A percentile compares a stretch with the other conserved stretches of the same genome.
Conservation (phyloP, 2,329 filamentous ascomycete species). For the Penicillium brasilianum region DNA sequence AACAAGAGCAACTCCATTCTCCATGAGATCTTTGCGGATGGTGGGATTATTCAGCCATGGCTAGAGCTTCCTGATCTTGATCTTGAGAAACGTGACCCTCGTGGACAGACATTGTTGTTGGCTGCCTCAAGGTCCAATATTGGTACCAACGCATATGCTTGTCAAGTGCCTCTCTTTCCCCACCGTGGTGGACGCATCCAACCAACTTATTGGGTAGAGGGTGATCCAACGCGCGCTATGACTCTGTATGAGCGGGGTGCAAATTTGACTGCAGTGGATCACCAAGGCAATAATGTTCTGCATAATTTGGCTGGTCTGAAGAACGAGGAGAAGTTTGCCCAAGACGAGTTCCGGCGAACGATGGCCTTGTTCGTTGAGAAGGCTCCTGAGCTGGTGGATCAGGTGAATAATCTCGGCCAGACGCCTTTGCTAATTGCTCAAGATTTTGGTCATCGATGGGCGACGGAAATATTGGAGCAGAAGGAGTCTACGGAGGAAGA, state of each 20-base stretch:
- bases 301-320: conserved; percentile 10
- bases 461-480: background rate
- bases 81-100: conserved; percentile 22
- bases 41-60: conserved; percentile 25
- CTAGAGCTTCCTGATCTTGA: conserved; percentile 20
- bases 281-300: conserved; percentile 12
- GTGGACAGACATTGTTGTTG: conserved; percentile 23
- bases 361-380: conserved; percentile 10
- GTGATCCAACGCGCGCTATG: conserved; percentile 15
- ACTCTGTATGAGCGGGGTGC: conserved; percentile 15
- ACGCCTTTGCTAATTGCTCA: conserved; percentile 3
- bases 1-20: conserved; percentile 16
- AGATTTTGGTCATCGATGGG: background rate
- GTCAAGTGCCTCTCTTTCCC: conserved; percentile 3
- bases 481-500: background rate
- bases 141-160: conserved; percentile 19
- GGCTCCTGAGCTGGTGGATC: conserved; percentile 5
- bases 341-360: conserved; percentile 5
- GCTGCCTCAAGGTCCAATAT: conserved; percentile 14
- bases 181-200: background rate
- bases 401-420: conserved; percentile 9
- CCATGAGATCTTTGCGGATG: conserved; percentile 18
- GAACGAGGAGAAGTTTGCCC: background rate
- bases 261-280: conserved; percentile 7
- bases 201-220: conserved; percentile 6